phyloP scores from a whole-genome alignment of 805 yeast genomes.

The Vanderwaltozyma tropicalis region DNA sequence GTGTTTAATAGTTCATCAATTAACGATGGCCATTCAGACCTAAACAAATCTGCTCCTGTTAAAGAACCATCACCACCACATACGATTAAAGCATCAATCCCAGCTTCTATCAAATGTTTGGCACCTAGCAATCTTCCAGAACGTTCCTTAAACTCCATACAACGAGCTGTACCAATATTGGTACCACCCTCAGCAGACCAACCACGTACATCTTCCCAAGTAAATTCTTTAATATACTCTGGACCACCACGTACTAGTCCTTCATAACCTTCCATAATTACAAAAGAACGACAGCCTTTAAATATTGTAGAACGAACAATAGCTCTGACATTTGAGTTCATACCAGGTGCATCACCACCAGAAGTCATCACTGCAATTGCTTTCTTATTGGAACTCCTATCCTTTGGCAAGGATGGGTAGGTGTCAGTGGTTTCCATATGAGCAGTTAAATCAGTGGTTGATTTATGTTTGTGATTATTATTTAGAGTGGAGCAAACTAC shows the following conservation, averaged over 20 bases:
- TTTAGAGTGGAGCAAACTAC: constrained; percentile 4
- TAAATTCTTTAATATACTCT: constrained; percentile 43
- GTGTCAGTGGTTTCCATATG: constrained; percentile 7
- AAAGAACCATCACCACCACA: constrained; percentile 81
- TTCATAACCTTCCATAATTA: constrained; percentile 62
- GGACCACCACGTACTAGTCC: constrained; percentile 59
- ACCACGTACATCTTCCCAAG: constrained; percentile 65
- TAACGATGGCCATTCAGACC: constrained; percentile 68
- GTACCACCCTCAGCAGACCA: constrained; percentile 68
- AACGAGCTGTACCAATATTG: constrained; percentile 68
- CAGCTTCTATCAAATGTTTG: constrained; percentile 52
- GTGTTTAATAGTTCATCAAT: constrained; percentile 44
- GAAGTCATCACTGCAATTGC: constrained; percentile 70
- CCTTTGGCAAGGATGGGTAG: constrained; percentile 14
- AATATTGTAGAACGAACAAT: constrained; percentile 56
- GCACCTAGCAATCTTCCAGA: constrained; percentile 56
- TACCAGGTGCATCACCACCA: constrained; percentile 75
- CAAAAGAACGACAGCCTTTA: constrained; percentile 55
- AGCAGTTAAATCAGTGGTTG: constrained; percentile 16
- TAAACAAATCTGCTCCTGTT: constrained; percentile 70
- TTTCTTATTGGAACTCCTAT: constrained; percentile 12
- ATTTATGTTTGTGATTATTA: constrained; percentile 10
- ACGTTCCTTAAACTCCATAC: constrained; percentile 54
- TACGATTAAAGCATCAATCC: constrained; percentile 67
- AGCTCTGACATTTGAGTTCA: constrained; percentile 68